phyloP scores from a whole-genome alignment of 2,329 filamentous ascomycete genomes.

The Mycocentrospora acerina region DNA sequence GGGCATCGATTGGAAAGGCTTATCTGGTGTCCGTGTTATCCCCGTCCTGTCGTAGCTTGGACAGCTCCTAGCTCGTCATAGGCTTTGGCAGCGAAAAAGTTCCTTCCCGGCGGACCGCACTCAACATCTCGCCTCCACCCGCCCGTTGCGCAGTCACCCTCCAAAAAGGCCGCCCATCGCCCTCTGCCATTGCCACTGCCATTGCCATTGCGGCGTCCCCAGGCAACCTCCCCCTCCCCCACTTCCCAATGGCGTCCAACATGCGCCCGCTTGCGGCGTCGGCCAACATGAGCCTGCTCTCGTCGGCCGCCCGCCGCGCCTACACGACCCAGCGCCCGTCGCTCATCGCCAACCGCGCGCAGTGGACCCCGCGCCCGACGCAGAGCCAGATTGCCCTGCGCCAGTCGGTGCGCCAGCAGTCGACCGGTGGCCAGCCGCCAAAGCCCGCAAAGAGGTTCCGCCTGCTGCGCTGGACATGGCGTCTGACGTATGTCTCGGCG shows the following conservation, averaged over 20 bases:
- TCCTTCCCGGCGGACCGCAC: too few relatives aligned
- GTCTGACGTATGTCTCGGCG: constrained; percentile 74
- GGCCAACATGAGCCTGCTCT: constrained; percentile 32
- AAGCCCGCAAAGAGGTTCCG: constrained; percentile 58
- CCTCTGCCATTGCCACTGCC: neutral
- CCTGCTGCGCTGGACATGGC: constrained; percentile 78
- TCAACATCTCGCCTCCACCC: neutral
- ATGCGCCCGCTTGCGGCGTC: constrained; percentile 40
- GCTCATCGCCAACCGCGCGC: constrained; percentile 36
- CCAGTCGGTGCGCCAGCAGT: constrained; percentile 38
- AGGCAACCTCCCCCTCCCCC: constrained; percentile 4
- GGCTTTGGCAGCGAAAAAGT: too few relatives aligned
- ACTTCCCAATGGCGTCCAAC: constrained; percentile 35
- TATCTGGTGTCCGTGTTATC: too few relatives aligned
- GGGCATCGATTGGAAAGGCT: too few relatives aligned
- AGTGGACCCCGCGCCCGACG: constrained; percentile 35
- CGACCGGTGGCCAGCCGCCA: constrained; percentile 32
- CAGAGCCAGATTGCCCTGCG: constrained; percentile 39
- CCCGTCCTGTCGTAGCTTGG: neutral
- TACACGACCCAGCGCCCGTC: constrained; percentile 38
- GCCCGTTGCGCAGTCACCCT: neutral
- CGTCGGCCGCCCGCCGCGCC: constrained; percentile 38
- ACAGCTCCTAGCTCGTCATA: too few relatives aligned
- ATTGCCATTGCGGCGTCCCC: neutral
- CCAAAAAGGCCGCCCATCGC: neutral